phyloP scores from a whole-genome alignment of 2,329 filamentous ascomycete species.

The Colletotrichum sp. region DNA sequence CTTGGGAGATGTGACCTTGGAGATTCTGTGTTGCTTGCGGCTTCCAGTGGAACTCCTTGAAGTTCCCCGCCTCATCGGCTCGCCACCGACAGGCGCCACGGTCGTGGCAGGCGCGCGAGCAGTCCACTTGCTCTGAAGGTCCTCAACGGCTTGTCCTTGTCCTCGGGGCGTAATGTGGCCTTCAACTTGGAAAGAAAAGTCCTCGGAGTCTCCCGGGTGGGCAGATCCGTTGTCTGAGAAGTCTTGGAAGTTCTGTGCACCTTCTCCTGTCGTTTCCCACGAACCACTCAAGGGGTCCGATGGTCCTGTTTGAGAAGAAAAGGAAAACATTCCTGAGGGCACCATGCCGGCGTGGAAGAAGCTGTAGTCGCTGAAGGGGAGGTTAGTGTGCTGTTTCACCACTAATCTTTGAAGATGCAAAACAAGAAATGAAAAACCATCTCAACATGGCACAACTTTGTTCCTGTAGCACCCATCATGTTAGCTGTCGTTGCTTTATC shows the following conservation, averaged over 20 bases:
- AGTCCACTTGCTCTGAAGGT: conserved; percentile 54
- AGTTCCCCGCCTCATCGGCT: conserved; percentile 49
- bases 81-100: conserved; percentile 31
- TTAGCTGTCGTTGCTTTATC: conserved; percentile 35
- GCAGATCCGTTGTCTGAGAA: conserved; percentile 55
- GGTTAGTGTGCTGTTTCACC: conserved; percentile 63
- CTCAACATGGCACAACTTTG: conserved; percentile 61
- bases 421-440: conserved; percentile 31
- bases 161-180: conserved; percentile 60
- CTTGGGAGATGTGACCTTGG: conserved; percentile 48
- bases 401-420: conserved; percentile 35
- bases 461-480: conserved; percentile 42
- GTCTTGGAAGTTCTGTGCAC: conserved; percentile 63
- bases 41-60: conserved; percentile 50
- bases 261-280: conserved; percentile 63
- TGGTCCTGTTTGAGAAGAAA: conserved; percentile 65
- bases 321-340: conserved; percentile 59
- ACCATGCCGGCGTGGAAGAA: conserved; percentile 57
- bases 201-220: conserved; percentile 58
- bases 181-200: conserved; percentile 51
- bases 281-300: conserved; percentile 59
- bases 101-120: conserved; percentile 37
- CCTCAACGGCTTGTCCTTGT: conserved; percentile 53
- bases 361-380: conserved; percentile 59
- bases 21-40: conserved; percentile 48